Conservation (phyloP, 2,329 filamentous ascomycete species). For the Juglanconis sp. region DNA sequence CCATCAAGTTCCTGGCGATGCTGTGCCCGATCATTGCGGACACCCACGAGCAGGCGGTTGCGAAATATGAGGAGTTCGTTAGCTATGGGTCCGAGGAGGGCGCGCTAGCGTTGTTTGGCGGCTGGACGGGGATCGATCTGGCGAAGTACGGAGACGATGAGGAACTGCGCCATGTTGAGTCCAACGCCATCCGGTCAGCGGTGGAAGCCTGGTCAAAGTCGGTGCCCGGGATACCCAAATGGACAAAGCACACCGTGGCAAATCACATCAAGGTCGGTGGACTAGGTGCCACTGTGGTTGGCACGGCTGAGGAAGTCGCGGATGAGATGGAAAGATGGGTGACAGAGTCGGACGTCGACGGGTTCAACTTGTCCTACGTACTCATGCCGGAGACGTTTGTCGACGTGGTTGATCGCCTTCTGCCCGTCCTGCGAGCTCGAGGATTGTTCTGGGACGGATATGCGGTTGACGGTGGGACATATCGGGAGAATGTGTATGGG, state of each 20-base stretch:
- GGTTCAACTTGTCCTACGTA: constrained; percentile 49
- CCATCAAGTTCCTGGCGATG: constrained; percentile 60
- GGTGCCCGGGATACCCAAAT: constrained; percentile 20
- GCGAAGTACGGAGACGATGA: constrained; percentile 59
- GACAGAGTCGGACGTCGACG: constrained; percentile 14
- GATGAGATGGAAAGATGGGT: constrained; percentile 19
- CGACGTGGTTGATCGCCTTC: constrained; percentile 62
- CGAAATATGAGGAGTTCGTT: constrained; percentile 53
- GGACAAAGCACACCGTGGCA: constrained; percentile 21
- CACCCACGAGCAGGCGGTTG: constrained; percentile 58
- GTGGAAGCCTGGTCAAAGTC: constrained; percentile 44
- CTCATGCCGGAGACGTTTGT: constrained; percentile 66
- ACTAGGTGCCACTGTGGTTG: constrained; percentile 16
- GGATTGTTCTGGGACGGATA: constrained; percentile 56
- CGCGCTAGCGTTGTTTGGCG: constrained; percentile 61
- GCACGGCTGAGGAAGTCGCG: constrained; percentile 13
- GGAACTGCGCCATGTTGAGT: constrained; percentile 59
- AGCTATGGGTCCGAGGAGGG: constrained; percentile 59
- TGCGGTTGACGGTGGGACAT: constrained; percentile 54
- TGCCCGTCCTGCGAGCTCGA: constrained; percentile 60
- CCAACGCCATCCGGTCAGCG: constrained; percentile 56
- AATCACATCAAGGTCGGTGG: constrained; percentile 23
- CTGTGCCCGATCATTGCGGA: constrained; percentile 56
- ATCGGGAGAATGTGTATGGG: constrained; percentile 59
- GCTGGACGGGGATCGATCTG: constrained; percentile 65